phyloP scores from a whole-genome alignment of 1,284 basidiomycete genomes.

The Apiotrichum mycotoxinovorans region DNA sequence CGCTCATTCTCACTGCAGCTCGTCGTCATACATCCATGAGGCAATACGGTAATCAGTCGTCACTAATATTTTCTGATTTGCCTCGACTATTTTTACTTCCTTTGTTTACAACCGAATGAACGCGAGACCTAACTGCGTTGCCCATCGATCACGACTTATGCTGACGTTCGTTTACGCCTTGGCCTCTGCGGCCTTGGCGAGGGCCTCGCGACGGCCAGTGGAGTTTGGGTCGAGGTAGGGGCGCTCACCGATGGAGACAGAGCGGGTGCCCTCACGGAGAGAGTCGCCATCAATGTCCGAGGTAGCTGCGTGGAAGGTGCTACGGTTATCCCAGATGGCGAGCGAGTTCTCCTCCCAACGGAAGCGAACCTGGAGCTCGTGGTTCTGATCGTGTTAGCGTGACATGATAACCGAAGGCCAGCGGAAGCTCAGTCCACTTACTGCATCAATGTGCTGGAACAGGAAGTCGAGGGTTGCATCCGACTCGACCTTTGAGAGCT shows the following conservation, averaged over 20 bases:
- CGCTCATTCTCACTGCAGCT: too few species aligned
- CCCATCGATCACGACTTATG: too few species aligned
- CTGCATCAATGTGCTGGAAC: slow-evolving; percentile 46
- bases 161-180: neutral
- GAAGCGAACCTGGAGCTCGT: slow-evolving; percentile 62
- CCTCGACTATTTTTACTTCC: too few species aligned
- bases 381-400: slow-evolving; percentile 56
- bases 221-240: slow-evolving; percentile 55
- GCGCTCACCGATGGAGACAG: slow-evolving; percentile 62
- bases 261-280: slow-evolving; percentile 58
- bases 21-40: too few species aligned
- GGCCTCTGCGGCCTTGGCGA: slow-evolving; percentile 10
- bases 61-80: too few species aligned
- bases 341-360: slow-evolving; percentile 50
- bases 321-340: slow-evolving; percentile 48
- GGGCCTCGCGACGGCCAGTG: slow-evolving; percentile 19
- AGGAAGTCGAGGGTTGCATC: slow-evolving; percentile 39
- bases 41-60: too few species aligned
- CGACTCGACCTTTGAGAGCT: slow-evolving; percentile 59
- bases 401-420: too few species aligned
- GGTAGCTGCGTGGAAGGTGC: slow-evolving; percentile 38
- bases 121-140: too few species aligned
- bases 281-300: slow-evolving; percentile 53
- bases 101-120: too few species aligned
- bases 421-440: too few species aligned